A percentile compares a stretch with the other conserved stretches of the same genome.
Conservation (phyloP, 2,329 filamentous ascomycete genomes). For the Neurospora crassa region DNA sequence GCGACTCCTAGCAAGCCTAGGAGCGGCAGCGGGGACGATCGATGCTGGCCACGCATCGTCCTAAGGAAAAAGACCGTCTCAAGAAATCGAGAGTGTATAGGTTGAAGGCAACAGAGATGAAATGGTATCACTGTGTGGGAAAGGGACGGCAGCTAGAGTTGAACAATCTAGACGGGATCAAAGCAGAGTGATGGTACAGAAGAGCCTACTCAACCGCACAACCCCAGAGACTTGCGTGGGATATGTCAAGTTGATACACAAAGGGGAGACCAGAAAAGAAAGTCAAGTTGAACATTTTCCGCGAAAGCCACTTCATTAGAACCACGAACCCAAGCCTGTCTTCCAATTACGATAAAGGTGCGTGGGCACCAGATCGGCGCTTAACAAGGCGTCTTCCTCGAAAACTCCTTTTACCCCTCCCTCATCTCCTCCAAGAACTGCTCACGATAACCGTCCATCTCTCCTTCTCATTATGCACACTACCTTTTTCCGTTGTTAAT, state of each 20-base stretch:
- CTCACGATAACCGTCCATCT: neutral
- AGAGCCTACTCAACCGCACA: neutral
- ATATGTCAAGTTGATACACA: neutral
- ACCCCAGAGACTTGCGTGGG: neutral
- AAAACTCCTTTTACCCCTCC: neutral
- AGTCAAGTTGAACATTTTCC: neutral
- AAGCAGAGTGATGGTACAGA: neutral
- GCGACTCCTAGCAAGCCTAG: constrained; percentile 4
- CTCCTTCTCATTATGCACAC: neutral
- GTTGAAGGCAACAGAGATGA: neutral
- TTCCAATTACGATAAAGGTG: neutral
- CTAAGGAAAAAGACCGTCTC: neutral
- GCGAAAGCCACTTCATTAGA: neutral
- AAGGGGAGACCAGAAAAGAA: neutral
- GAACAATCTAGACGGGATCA: neutral
- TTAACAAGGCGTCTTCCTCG: neutral
- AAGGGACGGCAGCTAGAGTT: constrained; percentile 2
- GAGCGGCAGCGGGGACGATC: constrained; percentile 2
- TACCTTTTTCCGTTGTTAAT: neutral
- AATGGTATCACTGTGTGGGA: neutral
- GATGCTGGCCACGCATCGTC: constrained; percentile 11
- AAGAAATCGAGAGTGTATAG: neutral
- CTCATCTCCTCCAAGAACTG: neutral
- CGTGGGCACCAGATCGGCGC: neutral
- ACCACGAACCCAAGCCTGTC: neutral